phyloP scores from a whole-genome alignment of 768 basidiomycete species.

The Leccinellum rugosiceps region DNA sequence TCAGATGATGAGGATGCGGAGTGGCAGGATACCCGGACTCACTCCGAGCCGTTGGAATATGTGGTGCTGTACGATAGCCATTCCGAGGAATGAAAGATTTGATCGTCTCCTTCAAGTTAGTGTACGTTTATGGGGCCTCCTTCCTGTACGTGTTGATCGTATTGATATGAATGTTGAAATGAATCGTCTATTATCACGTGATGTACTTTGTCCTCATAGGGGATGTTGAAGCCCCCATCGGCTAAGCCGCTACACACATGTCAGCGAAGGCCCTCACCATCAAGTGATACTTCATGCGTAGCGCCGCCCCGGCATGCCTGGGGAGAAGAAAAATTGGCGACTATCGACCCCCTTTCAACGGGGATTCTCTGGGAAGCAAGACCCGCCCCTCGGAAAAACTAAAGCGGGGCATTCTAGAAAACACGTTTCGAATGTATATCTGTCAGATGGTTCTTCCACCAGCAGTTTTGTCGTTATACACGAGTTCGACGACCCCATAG shows the following conservation, averaged over 20 bases:
- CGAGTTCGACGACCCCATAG: constrained; percentile 21
- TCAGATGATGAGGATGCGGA: constrained; percentile 51
- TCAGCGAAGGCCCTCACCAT: background rate
- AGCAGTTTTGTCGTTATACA: constrained; percentile 20
- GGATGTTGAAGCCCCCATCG: background rate
- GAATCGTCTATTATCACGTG: constrained; percentile 8
- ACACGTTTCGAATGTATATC: constrained; percentile 21
- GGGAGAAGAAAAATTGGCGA: constrained; percentile 27
- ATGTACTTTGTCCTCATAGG: constrained; percentile 4
- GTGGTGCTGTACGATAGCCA: constrained; percentile 70
- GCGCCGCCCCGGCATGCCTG: constrained; percentile 16
- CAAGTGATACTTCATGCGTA: constrained; percentile 12
- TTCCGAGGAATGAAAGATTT: constrained; percentile 41
- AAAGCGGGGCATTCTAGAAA: constrained; percentile 4
- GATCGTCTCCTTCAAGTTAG: background rate
- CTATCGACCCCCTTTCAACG: constrained; percentile 21
- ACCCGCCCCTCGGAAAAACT: background rate
- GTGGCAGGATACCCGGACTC: constrained; percentile 56
- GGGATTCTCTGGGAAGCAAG: constrained; percentile 9
- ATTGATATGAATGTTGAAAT: background rate
- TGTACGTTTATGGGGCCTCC: constrained; percentile 4
- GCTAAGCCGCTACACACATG: background rate
- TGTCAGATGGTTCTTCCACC: constrained; percentile 14
- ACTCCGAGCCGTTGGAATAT: constrained; percentile 51
- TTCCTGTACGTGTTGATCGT: background rate